Percentiles rank a stretch among this genome's conserved stretches.
Conservation (phyloP, 1,139 yeast genomes). For the Yamadazyma oceani region DNA sequence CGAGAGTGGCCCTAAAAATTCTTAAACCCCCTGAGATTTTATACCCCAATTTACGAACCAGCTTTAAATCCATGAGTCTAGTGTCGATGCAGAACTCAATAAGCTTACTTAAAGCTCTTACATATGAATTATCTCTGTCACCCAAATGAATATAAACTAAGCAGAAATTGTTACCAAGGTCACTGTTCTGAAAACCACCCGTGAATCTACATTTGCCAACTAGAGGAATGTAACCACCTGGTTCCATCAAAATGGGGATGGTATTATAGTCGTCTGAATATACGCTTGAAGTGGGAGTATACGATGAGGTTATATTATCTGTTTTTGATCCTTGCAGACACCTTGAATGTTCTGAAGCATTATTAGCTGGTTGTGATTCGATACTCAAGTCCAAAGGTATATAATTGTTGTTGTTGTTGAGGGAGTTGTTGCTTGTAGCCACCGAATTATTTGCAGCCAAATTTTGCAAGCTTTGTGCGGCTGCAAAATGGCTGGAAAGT, state of each 20-base stretch:
- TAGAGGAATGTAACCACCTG: constrained; percentile 10
- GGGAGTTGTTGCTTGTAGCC: too few relatives aligned
- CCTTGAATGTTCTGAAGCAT: background rate
- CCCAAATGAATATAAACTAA: constrained; percentile 56
- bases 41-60: constrained; percentile 46
- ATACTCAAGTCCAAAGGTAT: too few relatives aligned
- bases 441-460: too few relatives aligned
- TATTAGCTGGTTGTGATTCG: too few relatives aligned
- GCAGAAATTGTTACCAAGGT: constrained; percentile 9
- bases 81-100: constrained; percentile 44
- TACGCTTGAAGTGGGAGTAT: background rate
- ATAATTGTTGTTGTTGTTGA: too few relatives aligned
- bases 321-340: too few relatives aligned
- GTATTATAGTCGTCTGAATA: constrained; percentile 1
- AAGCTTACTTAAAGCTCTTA: constrained; percentile 42
- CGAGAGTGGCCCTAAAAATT: constrained; percentile 50
- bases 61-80: constrained; percentile 48
- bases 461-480: too few relatives aligned
- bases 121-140: constrained; percentile 28
- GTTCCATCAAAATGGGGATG: constrained; percentile 5
- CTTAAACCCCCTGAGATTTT: constrained; percentile 55
- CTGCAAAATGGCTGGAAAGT: too few relatives aligned
- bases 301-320: too few relatives aligned
- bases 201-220: constrained; percentile 11
- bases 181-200: too few relatives aligned